These are phyloP conservation scores for Dryas drummondii DNA, from an alignment of 306 rosid genomes.

Conservation along the genomic window DNA sequence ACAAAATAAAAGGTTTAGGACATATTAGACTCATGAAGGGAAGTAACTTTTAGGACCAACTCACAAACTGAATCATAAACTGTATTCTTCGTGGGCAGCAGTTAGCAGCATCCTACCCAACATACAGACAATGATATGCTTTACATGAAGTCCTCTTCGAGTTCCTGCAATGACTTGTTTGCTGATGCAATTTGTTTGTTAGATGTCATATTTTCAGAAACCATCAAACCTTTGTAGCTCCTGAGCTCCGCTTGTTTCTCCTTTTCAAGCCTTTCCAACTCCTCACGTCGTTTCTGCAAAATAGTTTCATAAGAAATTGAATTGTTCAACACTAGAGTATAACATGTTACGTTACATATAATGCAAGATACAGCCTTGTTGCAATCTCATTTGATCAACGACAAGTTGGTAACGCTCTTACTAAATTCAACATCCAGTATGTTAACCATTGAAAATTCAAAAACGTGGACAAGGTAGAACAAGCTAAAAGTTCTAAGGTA, in stretches of 20 bases:
- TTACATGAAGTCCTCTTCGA: conserved; percentile 97
- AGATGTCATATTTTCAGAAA: conserved; percentile 89
- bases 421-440: background rate
- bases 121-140: conserved; percentile 11
- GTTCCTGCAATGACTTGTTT: conserved; percentile 86
- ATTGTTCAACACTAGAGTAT: background rate
- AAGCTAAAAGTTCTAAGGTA: background rate
- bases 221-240: conserved; percentile 97
- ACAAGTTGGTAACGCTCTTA: background rate
- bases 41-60: conserved; percentile 3
- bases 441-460: background rate
- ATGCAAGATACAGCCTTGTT: background rate
- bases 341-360: background rate
- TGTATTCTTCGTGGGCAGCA: background rate
- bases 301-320: background rate
- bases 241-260: conserved; percentile 82
- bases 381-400: background rate
- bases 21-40: background rate
- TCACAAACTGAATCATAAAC: conserved; percentile 29
- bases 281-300: conserved; percentile 83
- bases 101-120: background rate
- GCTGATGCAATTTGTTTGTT: conserved; percentile 78
- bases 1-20: conserved; percentile 1
- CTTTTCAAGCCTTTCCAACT: conserved; percentile 84
- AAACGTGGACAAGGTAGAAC: background rate